Evolutionary conservation across 495 filamentous ascomycete species (phyloP).

Genomic region (Bryoglossum gracile): DNA sequence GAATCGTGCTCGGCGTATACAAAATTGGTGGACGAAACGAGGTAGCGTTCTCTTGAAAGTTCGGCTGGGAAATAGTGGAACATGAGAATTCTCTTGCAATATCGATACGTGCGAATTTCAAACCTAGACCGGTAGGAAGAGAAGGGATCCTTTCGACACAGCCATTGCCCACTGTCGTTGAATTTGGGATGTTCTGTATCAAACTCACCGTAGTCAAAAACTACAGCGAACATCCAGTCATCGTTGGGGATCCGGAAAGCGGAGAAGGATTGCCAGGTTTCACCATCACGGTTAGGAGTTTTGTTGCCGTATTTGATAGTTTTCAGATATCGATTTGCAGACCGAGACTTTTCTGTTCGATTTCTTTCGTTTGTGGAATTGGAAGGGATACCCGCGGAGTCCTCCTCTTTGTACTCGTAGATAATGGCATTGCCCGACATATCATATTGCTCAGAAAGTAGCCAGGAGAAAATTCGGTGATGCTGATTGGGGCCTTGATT

Average conservation of each 20-base stretch:
- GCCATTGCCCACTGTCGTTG: background rate
- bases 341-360: constrained; percentile 1
- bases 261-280: background rate
- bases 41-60: constrained; percentile 7
- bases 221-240: constrained; percentile 29
- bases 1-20: constrained; percentile 10
- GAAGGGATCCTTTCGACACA: constrained; percentile 22
- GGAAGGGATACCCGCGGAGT: constrained; percentile 5
- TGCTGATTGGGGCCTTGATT: background rate
- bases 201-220: constrained; percentile 33
- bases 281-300: background rate
- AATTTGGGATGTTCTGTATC: background rate
- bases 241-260: too few relatives aligned
- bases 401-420: constrained; percentile 15
- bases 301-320: constrained; percentile 26
- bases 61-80: constrained; percentile 31
- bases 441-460: too few relatives aligned
- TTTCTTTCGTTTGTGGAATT: constrained; percentile 4
- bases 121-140: constrained; percentile 25
- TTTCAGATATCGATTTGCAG: constrained; percentile 25
- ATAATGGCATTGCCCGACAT: too few relatives aligned
- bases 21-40: constrained; percentile 20
- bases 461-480: constrained; percentile 7
- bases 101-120: constrained; percentile 29
- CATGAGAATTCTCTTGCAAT: constrained; percentile 30